A percentile compares a stretch with the other conserved stretches of the same genome.
phyloP scores from a whole-genome alignment of 2,329 filamentous ascomycete species.

The Trichophyton verrucosum region DNA sequence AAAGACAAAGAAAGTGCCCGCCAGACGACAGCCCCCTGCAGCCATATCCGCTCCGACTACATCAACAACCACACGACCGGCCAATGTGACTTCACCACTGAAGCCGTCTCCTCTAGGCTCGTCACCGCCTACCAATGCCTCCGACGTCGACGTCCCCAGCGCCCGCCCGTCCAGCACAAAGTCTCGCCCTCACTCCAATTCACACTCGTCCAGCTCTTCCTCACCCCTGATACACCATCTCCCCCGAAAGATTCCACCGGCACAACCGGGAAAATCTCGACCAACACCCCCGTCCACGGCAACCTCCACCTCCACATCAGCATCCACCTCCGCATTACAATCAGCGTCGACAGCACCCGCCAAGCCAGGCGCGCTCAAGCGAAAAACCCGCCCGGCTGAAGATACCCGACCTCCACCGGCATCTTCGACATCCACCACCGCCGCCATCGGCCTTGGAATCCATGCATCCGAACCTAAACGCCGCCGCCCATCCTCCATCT shows the following conservation, averaged over 20 bases:
- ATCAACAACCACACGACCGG: constrained; percentile 18
- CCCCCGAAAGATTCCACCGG: constrained; percentile 10
- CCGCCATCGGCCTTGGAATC: constrained; percentile 16
- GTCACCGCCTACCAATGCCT: constrained; percentile 49
- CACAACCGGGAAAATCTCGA: constrained; percentile 9
- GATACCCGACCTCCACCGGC: background rate
- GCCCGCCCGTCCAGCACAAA: constrained; percentile 29
- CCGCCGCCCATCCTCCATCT: constrained; percentile 26
- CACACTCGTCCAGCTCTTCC: constrained; percentile 34
- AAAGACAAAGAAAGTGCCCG: constrained; percentile 5
- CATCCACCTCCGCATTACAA: constrained; percentile 1
- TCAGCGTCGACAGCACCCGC: constrained; percentile 12
- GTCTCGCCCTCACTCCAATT: constrained; percentile 10
- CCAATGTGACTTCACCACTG: constrained; percentile 41
- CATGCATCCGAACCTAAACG: constrained; percentile 15
- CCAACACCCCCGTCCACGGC: constrained; percentile 14
- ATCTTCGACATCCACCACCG: background rate
- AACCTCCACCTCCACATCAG: constrained; percentile 15
- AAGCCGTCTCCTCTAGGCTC: constrained; percentile 51
- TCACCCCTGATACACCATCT: constrained; percentile 34
- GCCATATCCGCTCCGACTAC: constrained; percentile 26
- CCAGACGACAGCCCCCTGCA: constrained; percentile 9
- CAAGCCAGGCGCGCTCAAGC: constrained; percentile 27
- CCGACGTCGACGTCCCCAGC: constrained; percentile 39
- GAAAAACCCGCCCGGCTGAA: constrained; percentile 28